Evolutionary conservation across 768 basidiomycete species (phyloP).

Genomic region (Pholiota conissans): DNA sequence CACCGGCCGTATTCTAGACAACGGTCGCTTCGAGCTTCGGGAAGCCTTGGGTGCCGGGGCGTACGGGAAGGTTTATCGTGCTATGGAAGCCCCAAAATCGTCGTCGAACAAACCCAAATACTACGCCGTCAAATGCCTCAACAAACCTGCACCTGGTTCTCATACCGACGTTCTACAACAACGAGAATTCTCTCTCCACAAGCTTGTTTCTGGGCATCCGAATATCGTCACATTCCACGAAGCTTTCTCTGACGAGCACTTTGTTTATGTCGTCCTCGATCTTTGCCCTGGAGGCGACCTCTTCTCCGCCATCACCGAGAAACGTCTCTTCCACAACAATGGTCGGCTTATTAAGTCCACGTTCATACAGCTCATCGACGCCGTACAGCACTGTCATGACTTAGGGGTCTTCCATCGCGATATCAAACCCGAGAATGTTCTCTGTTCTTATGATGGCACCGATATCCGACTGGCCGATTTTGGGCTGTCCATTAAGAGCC

Average conservation of each 20-base stretch:
- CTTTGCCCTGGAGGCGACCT: conserved; percentile 64
- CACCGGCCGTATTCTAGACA: conserved; percentile 50
- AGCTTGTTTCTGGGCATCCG: conserved; percentile 49
- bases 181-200: conserved; percentile 68
- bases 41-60: conserved; percentile 67
- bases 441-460: conserved; percentile 54
- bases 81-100: conserved; percentile 47
- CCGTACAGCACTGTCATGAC: conserved; percentile 72
- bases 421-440: conserved; percentile 83
- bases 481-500: conserved; percentile 59
- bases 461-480: conserved; percentile 74
- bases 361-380: conserved; percentile 81
- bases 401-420: conserved; percentile 81
- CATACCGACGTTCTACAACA: conserved; percentile 58
- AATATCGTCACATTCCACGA: conserved; percentile 72
- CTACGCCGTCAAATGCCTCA: conserved; percentile 79
- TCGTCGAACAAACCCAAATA: conserved; percentile 35
- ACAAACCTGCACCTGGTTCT: conserved; percentile 53
- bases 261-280: conserved; percentile 69
- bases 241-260: conserved; percentile 57
- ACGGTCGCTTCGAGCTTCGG: conserved; percentile 61
- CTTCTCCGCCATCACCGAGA: conserved; percentile 66
- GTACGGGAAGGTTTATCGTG: conserved; percentile 78
- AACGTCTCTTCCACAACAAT: conserved; percentile 53
- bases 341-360: conserved; percentile 61